Base-by-base conservation (phyloP, 1,284 basidiomycete species). In the Austroboletus novae-zelandiae region DNA sequence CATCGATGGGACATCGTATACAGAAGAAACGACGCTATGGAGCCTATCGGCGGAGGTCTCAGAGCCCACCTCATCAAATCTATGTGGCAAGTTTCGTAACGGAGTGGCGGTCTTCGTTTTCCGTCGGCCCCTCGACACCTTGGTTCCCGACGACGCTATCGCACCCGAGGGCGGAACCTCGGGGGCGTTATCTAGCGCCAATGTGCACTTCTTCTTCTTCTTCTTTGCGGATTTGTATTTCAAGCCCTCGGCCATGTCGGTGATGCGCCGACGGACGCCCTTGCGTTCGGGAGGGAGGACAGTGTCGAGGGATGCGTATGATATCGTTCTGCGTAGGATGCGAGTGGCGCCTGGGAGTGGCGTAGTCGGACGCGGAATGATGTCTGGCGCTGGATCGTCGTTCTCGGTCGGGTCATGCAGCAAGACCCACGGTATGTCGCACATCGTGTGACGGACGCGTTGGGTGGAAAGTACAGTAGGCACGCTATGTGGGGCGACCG, bases 261-360 rank as follows among this genome's bases (percentile, higher is more conserved):
- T n/a, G 39, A 64, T 61, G 46, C 51, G 41, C 29, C 49, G 54
- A 43, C 62, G 56, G 18, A 61, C 7, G n/a, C 58, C 57, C 39
- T 48, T 57, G 4, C 1, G 17, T 3, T 36, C 43, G 23, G 50
- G 18, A 27, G 53, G 47, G 23, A 45, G 35, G 18, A 60, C 18
- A 0, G 57, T 64, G 9, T 58, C 52, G 40, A 62, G 34, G 18
- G 57, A 64, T 8, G 55, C 48, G 40, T 10, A 40, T 5, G 66
- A 66, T 13, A 34, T 17, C 1, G 52, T 59, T 43, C 64, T 64
- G 20, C 43, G 55, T 6, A 64, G 43, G 2, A 45, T 44, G 27
- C 45, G 49, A 43, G 48, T 35, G 32, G 4, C 27, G 10, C 47
- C 45, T 15, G 51, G 54, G 25, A 34, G 23, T 15, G 58, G 58